A percentile compares a stretch with the other conserved stretches of the same genome.
Evolutionary conservation across 1,139 yeast species (phyloP).

Genomic region (Arxiozyma heterogenica): DNA sequence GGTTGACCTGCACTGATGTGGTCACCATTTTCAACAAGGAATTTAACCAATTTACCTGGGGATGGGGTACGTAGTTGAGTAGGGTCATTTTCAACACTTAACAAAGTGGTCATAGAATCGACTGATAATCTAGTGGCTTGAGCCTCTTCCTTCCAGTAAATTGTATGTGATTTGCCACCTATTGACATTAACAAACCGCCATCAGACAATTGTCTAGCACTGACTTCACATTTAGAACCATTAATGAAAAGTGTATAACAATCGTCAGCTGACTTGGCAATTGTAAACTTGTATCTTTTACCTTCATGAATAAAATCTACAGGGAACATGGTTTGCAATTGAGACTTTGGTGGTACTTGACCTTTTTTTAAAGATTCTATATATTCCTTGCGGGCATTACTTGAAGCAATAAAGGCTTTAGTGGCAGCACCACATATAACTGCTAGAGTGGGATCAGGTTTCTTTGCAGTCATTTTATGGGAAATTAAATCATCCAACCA

Average conservation of each 20-base stretch:
- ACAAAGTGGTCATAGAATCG: conserved; percentile 85
- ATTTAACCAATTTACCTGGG: conserved; percentile 94
- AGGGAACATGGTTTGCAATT: conserved; percentile 79
- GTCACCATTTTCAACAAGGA: conserved; percentile 90
- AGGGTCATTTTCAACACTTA: conserved; percentile 94
- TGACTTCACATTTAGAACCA: conserved; percentile 83
- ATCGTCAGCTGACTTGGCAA: conserved; percentile 82
- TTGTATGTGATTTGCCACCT: conserved; percentile 89
- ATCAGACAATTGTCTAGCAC: conserved; percentile 79
- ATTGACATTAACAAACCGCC: conserved; percentile 86
- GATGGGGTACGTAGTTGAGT: conserved; percentile 97
- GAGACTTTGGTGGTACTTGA: conserved; percentile 78
- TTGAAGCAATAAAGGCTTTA: conserved; percentile 77
- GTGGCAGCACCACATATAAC: conserved; percentile 97
- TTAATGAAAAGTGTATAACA: conserved; percentile 82
- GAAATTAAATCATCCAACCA: conserved; percentile 96
- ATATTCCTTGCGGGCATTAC: conserved; percentile 61
- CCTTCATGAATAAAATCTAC: conserved; percentile 95
- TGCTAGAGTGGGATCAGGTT: conserved; percentile 86
- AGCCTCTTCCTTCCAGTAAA: conserved; percentile 97
- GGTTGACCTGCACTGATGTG: conserved; percentile 88
- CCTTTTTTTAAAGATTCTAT: conserved; percentile 77
- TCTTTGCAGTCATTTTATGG: conserved; percentile 87
- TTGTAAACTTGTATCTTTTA: conserved; percentile 84
- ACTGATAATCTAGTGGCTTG: conserved; percentile 93